Base-by-base conservation (phyloP, 805 yeast genomes). In the Diddensiella santjacobensis region DNA sequence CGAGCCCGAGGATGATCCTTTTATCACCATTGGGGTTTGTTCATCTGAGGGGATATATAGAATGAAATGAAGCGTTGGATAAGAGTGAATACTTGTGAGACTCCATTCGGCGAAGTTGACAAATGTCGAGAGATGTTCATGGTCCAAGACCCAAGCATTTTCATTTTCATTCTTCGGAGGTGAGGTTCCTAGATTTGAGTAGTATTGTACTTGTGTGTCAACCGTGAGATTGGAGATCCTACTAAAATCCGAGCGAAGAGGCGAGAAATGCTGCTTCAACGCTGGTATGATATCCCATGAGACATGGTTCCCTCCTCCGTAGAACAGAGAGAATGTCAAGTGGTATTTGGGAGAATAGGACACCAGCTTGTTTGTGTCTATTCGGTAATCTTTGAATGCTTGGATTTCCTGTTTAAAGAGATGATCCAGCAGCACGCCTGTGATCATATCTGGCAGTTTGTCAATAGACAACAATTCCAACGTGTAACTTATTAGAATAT, bases 91-190 rank as follows among this genome's bases (percentile, higher is more conserved):
- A 40, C 75, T 70, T 2, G 79, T 65, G 53, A 84, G 72, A 48
- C 83, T 83, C 95, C 95, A 85, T 55, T 86, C 95, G 2, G 93
- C 89, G 56, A 80, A 80, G 65, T 91, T 93, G 51, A 90, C 77
- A 54, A 87, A 79, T 11, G 90, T 84, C 1, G 95, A 75, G 30
- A 90, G 71, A 48, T 84, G 84, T 5, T 71, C 62, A 46, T 72
- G 67, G 20, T 71, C 70, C 15, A 84, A 68, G 2, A 71, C 50
- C 18, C 67, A 64, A 0, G 64, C 55, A 1, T 62, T 66, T 17
- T 44, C 52, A 45, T 42, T 51, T n/a, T 22, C 49, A 4, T 46
- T 40, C 22, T 48, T 38, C 22, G 37, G 38, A 8, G 47, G 54
- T 3, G 42, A 44, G 15, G 50, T 35, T 41, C 56, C 55, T 3